A percentile compares a stretch with the other conserved stretches of the same genome.
These are phyloP conservation scores for Nemania diffusa DNA, from an alignment of 2,329 filamentous ascomycete species.

Conservation along the genomic window DNA sequence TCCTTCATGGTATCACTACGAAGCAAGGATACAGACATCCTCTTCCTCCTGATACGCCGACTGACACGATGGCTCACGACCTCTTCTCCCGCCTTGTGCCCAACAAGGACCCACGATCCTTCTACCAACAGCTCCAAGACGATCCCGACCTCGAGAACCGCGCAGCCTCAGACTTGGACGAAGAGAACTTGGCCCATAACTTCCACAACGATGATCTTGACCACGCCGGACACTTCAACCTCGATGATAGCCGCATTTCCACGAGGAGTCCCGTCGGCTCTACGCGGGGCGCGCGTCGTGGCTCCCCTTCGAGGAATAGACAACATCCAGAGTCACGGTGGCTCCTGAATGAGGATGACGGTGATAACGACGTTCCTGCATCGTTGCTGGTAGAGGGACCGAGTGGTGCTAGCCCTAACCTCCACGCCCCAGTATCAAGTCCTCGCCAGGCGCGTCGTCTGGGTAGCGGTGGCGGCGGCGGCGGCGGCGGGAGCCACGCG, in stretches of 20 bases:
- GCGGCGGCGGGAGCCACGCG: constrained; percentile 49
- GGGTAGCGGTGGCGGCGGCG: constrained; percentile 50
- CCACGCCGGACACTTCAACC: constrained; percentile 53
- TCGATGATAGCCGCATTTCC: constrained; percentile 60
- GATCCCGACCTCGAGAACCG: constrained; percentile 56
- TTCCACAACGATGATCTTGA: constrained; percentile 63
- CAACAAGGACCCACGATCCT: constrained; percentile 54
- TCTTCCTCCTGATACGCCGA: constrained; percentile 12
- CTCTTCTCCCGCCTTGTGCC: constrained; percentile 59
- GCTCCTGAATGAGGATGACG: constrained; percentile 48
- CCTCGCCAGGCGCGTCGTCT: constrained; percentile 43
- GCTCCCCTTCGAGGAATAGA: constrained; percentile 22
- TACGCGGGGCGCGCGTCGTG: constrained; percentile 34
- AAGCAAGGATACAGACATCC: constrained; percentile 9
- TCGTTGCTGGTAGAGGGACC: constrained; percentile 69
- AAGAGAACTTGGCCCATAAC: constrained; percentile 63
- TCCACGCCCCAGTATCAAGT: constrained; percentile 41
- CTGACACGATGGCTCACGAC: constrained; percentile 57
- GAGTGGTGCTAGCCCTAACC: constrained; percentile 39
- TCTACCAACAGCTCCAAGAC: constrained; percentile 62
- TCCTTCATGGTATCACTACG: constrained; percentile 13
- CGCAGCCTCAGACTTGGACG: constrained; percentile 59
- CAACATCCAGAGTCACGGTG: constrained; percentile 44
- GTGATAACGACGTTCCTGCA: constrained; percentile 70
- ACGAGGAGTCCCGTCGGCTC: constrained; percentile 51